Evolutionary conservation across 2,329 filamentous ascomycete genomes (phyloP).

Genomic region (Aspergillus cejpii): DNA sequence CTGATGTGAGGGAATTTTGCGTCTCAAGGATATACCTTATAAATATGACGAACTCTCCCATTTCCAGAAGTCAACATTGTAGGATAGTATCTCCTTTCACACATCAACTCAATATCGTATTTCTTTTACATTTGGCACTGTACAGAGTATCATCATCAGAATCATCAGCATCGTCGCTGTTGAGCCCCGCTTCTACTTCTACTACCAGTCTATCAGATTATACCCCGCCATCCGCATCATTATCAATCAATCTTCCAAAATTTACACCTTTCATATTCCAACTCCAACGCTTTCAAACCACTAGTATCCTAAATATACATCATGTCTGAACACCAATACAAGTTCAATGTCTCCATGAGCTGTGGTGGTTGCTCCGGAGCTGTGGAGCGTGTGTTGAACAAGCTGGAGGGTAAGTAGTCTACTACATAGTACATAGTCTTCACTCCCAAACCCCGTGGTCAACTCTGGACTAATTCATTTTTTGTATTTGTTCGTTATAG

Average conservation of each 20-base stretch:
- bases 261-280: neutral
- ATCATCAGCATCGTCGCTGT: too few species aligned
- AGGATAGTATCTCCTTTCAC: too few species aligned
- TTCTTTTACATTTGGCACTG: too few species aligned
- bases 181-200: too few species aligned
- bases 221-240: neutral
- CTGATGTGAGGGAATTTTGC: too few species aligned
- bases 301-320: conserved; percentile 2
- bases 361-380: conserved; percentile 96
- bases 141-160: too few species aligned
- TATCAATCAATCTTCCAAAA: neutral
- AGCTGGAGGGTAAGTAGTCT: conserved; percentile 65
- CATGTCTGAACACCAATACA: conserved; percentile 79
- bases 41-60: too few species aligned
- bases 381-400: conserved; percentile 84
- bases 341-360: conserved; percentile 90
- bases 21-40: too few species aligned
- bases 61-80: too few species aligned
- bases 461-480: neutral
- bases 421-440: conserved; percentile 1
- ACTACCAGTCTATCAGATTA: too few species aligned
- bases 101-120: too few species aligned
- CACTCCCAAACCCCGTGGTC: neutral
- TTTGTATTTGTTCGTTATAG: conserved; percentile 42
- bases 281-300: too few species aligned